A percentile compares a stretch with the other conserved stretches of the same genome.
phyloP scores from a whole-genome alignment of 352 stramenopile genomes.

The Globisporangium radiosum region DNA sequence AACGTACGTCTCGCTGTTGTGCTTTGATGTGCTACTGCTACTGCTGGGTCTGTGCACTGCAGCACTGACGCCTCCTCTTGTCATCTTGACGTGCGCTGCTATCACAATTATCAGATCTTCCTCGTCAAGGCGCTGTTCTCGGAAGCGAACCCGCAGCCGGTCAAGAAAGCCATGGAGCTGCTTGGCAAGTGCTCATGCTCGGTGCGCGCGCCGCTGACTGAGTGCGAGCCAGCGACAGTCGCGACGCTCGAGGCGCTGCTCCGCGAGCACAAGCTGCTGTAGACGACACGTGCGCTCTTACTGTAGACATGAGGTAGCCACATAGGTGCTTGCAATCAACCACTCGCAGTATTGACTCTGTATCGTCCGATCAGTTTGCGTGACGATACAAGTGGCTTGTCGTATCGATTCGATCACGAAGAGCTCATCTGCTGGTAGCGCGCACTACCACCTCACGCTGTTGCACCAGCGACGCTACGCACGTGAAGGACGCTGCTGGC shows the following conservation, averaged over 20 bases:
- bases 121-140: slow-evolving; percentile 89
- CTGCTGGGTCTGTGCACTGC: not conserved
- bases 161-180: slow-evolving; percentile 87
- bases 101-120: slow-evolving; percentile 48
- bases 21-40: not conserved
- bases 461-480: too few relatives aligned
- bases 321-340: too few relatives aligned
- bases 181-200: slow-evolving; percentile 79
- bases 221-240: slow-evolving; percentile 61
- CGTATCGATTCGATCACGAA: too few relatives aligned
- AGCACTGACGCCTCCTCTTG: not conserved
- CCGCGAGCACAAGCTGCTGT: slow-evolving; percentile 74
- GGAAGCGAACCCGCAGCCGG: slow-evolving; percentile 89
- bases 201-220: slow-evolving; percentile 69
- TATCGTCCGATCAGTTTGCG: too few relatives aligned
- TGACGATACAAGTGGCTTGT: too few relatives aligned
- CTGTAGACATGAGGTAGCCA: too few relatives aligned
- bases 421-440: too few relatives aligned
- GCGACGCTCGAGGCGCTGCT: slow-evolving; percentile 56
- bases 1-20: slow-evolving; percentile 42
- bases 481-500: too few relatives aligned
- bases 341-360: not conserved
- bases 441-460: too few relatives aligned
- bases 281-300: slow-evolving; percentile 2
- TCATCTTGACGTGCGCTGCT: not conserved